These are phyloP conservation scores for Calonectria naviculata DNA, from an alignment of 2,329 filamentous ascomycete genomes.

Conservation along the genomic window DNA sequence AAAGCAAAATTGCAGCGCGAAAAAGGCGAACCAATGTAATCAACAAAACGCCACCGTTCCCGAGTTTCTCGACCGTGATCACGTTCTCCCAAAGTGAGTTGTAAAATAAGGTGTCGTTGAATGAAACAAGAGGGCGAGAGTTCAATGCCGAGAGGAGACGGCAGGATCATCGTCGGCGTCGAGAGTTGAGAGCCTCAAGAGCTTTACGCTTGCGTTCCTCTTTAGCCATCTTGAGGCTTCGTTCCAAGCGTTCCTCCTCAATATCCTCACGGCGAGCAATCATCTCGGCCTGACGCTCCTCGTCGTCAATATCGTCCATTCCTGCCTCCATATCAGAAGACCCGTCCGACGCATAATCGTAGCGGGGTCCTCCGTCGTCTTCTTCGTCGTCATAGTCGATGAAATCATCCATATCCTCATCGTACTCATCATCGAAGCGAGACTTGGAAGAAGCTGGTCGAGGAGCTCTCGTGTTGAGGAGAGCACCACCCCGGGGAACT, in stretches of 20 bases:
- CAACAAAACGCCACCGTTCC: constrained; percentile 31
- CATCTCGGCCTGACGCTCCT: constrained; percentile 72
- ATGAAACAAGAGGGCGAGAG: not conserved
- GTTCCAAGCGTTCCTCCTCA: constrained; percentile 71
- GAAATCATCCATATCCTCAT: constrained; percentile 71
- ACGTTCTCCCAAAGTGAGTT: constrained; percentile 21
- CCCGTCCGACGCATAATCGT: constrained; percentile 71
- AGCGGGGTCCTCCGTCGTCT: constrained; percentile 54
- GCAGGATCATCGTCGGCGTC: constrained; percentile 40
- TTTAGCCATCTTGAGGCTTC: constrained; percentile 70
- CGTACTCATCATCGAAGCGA: constrained; percentile 69
- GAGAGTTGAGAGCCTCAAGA: constrained; percentile 48
- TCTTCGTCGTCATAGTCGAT: constrained; percentile 72
- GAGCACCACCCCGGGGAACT: constrained; percentile 51
- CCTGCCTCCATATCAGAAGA: constrained; percentile 86
- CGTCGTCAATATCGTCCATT: constrained; percentile 77
- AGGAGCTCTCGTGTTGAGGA: constrained; percentile 48
- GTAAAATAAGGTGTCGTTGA: not conserved
- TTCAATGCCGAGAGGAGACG: not conserved
- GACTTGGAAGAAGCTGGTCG: constrained; percentile 46
- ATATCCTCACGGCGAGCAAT: constrained; percentile 76
- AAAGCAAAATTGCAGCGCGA: constrained; percentile 17
- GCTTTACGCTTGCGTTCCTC: constrained; percentile 61
- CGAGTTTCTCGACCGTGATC: constrained; percentile 32
- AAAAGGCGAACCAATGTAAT: constrained; percentile 19